These are phyloP conservation scores for Aspergillus pseudonomiae DNA, from an alignment of 2,329 filamentous ascomycete genomes.

Conservation along the genomic window DNA sequence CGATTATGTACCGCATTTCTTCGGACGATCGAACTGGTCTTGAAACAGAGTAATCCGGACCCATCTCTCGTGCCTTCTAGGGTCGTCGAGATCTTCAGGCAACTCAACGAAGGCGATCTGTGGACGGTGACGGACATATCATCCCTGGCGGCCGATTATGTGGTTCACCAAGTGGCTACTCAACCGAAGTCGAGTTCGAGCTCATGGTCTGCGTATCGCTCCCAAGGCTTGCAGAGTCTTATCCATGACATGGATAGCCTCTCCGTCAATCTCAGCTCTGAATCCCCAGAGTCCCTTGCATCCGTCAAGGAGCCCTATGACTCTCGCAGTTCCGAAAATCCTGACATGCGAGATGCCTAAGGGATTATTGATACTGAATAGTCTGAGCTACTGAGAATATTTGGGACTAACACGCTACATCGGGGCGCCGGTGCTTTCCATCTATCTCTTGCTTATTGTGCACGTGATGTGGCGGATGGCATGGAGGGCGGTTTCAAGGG, in stretches of 20 bases:
- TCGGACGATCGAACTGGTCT: conserved; percentile 24
- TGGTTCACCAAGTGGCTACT: conserved; percentile 20
- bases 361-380: not conserved
- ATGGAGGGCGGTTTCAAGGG: not conserved
- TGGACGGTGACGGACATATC: conserved; percentile 24
- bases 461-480: not conserved
- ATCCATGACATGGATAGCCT: conserved; percentile 15
- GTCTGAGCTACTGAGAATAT: not conserved
- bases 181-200: not conserved
- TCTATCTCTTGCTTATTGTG: not conserved
- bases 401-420: not conserved
- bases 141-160: conserved; percentile 26
- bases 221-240: conserved; percentile 14
- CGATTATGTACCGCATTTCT: conserved; percentile 29
- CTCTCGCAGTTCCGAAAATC: not conserved
- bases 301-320: not conserved
- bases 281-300: not conserved
- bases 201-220: not conserved
- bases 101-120: conserved; percentile 15
- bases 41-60: conserved; percentile 17
- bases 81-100: conserved; percentile 20
- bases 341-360: not conserved
- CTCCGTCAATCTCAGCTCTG: not conserved
- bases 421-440: not conserved
- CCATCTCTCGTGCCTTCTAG: conserved; percentile 18